Percentiles rank a stretch among this genome's conserved stretches.
phyloP scores from a whole-genome alignment of 2,329 filamentous ascomycete species.

The Alternaria gansuensis region DNA sequence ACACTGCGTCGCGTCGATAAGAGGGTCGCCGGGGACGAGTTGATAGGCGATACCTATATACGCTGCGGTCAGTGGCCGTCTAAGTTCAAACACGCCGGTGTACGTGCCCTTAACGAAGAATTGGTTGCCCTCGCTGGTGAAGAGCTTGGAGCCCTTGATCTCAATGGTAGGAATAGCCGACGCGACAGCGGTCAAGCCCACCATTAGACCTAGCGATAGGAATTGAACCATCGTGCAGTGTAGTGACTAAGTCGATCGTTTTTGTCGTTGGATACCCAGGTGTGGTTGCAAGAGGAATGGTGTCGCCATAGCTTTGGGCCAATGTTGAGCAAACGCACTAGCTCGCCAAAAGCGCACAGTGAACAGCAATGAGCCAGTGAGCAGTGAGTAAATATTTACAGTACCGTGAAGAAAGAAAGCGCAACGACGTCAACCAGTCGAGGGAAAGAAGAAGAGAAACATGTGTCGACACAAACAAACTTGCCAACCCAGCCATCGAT shows the following conservation, averaged over 20 bases:
- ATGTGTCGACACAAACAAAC: constrained; percentile 1
- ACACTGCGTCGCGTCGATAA: constrained; percentile 79
- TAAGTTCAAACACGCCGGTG: neutral
- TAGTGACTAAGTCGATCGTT: neutral
- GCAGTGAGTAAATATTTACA: neutral
- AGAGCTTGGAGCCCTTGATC: constrained; percentile 83
- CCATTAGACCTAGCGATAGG: constrained; percentile 30
- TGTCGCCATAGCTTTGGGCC: neutral
- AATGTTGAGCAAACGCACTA: neutral
- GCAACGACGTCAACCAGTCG: neutral
- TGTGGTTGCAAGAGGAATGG: neutral
- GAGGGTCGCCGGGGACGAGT: constrained; percentile 73
- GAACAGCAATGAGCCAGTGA: neutral
- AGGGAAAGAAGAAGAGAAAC: neutral
- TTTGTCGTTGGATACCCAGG: neutral
- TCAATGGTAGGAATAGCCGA: constrained; percentile 64
- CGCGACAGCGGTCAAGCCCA: constrained; percentile 48
- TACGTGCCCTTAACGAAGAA: constrained; percentile 81
- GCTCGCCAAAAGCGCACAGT: neutral
- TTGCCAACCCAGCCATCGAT: constrained; percentile 4
- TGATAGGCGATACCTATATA: constrained; percentile 77
- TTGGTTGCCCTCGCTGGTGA: constrained; percentile 79
- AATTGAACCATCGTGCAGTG: constrained; percentile 20
- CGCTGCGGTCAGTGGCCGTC: constrained; percentile 17
- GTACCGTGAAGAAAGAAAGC: neutral